Evolutionary conservation across 768 basidiomycete species (phyloP), one percentile per base, ranked within the genome.

Genomic region (Cantharellus anzutake): DNA sequence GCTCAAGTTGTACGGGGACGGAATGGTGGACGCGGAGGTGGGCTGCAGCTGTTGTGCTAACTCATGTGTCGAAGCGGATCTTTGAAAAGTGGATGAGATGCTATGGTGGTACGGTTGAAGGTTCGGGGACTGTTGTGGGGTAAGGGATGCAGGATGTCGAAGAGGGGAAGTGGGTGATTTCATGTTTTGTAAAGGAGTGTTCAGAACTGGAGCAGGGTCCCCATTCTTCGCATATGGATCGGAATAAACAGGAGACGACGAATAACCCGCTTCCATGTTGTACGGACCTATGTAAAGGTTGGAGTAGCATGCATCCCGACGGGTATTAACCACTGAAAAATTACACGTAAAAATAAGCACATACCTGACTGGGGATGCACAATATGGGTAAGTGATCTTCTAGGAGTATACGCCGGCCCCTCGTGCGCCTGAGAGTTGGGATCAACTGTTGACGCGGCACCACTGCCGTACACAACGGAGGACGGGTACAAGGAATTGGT

Each of bases 61-160:
- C 78, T 50, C 82, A 80, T 79, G 84, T 82, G 4, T 78, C 63
- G 66, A 82, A 85, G 4, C 74, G 69, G 2, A 76, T 68, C 44
- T 60, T 56, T 59, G 56, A 62, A 61, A 60, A 51, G 60, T 51
- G 20, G 61, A 37, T 41, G 51, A 44, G 62, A 61, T 61, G 56
- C 60, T 53, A 14, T 38, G 62, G 55, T 41, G 41, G 37, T 60
- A 58, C 14, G 37, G 34, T 52, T 62, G 60, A 2, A 58, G 16
- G 50, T 41, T 34, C 40, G 40, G 16, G 37, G 62, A 42, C n/a
- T 60, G 42, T 48, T 62, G 62, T 5, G 35, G 52, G 38, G 52
- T 11, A 11, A 55, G 11, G 35, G 42, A 2, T 7, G 38, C 41
- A 16, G 5, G 48, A 37, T n/a, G 42, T 38, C 29, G 59, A 5